Evolutionary conservation across 2,329 filamentous ascomycete species (phyloP), one percentile per base, ranked within the genome.

Genomic region (Colletotrichum kahawae): DNA sequence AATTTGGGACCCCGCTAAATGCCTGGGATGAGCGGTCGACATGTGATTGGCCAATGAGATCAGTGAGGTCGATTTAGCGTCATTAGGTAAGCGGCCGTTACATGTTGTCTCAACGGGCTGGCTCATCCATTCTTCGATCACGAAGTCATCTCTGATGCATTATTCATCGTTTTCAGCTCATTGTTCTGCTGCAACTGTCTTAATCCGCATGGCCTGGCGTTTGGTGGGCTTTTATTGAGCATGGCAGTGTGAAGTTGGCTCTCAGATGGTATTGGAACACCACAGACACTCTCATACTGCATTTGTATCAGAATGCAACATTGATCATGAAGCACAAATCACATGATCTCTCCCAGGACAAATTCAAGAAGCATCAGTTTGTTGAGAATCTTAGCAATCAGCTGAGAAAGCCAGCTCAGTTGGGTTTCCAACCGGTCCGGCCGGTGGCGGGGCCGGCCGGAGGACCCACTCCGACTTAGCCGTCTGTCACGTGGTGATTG

Each of bases 1-100:
- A 75, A 75, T 75, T 75, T 60, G 57, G 73, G 70, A 73, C 73
- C 73, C 72, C 69, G 73, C 73, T 68, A 75, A 64, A 73, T 48
- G 57, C 27, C 48, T 54, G 48, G 57, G 57, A 43, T 68, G 2
- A 18, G 66, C 69, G 63, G 57, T 63, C 70, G 54, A 43, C 7
- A 3, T 24, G 5, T 75, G 73, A 73, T 75, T 75, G 73, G 69
- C 21, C 73, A 75, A 72, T 75, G 36, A 75, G 29, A 73, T 68
- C 48, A 27, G 43, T 36, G 31, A 27, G 51, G 1, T 33, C 48
- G 31, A 63, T 7, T 3, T 1, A 59, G 29, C 6, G 9, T 24
- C 48, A 9, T 74, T 74, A 74, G 54, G 51, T 74, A 74, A 74
- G 43, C 65, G 48, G 27, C 3, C 12, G 9, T 27, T 33, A 7